Evolutionary conservation across 2,329 filamentous ascomycete genomes (phyloP), one percentile per base, ranked within the genome.

Genomic region (Didymella sp.): DNA sequence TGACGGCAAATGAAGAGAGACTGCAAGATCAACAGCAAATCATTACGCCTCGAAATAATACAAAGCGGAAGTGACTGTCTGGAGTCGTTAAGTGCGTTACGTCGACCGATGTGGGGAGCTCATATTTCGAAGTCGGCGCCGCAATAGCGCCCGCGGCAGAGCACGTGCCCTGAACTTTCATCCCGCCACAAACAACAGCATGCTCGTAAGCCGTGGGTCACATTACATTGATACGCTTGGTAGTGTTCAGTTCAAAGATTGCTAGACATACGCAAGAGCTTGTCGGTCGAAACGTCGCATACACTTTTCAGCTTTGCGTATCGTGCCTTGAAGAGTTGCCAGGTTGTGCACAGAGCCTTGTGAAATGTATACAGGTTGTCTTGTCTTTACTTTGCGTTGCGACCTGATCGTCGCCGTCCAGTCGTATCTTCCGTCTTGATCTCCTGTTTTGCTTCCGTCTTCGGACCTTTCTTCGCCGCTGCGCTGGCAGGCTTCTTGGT

Each of bases 71-170:
- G 56, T 49, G 50, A 46, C 50, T 33, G 56, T 53, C 33, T 42
- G 21, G 33, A 53, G 54, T 48, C 40, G 48, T 51, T 40, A 51
- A 58, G 53, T 59, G 62, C 60, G 53, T 64, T 52, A 67, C 62
- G 62, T 62, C 63, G 62, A 58, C 61, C 61, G 48, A 46, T 67
- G 69, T 71, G 70, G 68, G 70, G 66, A 73, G 70, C 71, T 70
- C 59, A 62, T 71, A 71, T 61, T 72, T 72, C 66, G 38, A 68
- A 62, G 62, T 64, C 60, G 54, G 61, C 66, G 60, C 62, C 59
- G 56, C 61, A 61, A 55, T 66, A 68, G 62, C 65, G 62, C 66
- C 64, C 60, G 61, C 60, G 22, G 27, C 30, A 21, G 27, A 44
- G 43, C 67, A 69, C 66, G 67, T 70, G 67, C 65, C 31, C 17